A percentile compares a stretch with the other conserved stretches of the same genome.
phyloP scores from a whole-genome alignment of 2,329 filamentous ascomycete genomes.

The Hypoxylon sp. region DNA sequence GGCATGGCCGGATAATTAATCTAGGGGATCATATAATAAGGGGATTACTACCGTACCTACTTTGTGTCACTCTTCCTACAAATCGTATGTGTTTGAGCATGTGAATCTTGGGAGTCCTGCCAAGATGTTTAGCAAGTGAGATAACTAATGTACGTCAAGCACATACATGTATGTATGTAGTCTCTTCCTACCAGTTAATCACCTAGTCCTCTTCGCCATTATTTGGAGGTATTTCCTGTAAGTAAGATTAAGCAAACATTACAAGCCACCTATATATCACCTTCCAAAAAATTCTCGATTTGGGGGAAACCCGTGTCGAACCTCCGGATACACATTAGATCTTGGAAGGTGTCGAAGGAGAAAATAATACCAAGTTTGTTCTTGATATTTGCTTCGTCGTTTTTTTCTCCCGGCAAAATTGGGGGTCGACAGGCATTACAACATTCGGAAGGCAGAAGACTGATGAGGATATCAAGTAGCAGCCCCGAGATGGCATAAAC shows the following conservation, averaged over 20 bases:
- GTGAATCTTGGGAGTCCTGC: not conserved
- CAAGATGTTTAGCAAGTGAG: not conserved
- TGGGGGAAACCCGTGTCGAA: not conserved
- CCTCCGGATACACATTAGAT: not conserved
- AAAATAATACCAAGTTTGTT: conserved; percentile 1
- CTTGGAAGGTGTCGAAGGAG: not conserved
- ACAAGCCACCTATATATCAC: not conserved
- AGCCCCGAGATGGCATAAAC: not conserved
- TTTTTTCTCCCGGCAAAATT: conserved; percentile 18
- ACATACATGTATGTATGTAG: not conserved
- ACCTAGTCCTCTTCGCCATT: not conserved
- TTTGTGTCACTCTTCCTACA: not conserved
- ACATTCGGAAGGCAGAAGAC: conserved; percentile 4
- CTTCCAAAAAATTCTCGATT: conserved; percentile 6
- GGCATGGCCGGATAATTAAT: not conserved
- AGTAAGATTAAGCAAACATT: conserved; percentile 10
- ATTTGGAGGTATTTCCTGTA: not conserved
- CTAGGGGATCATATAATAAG: not conserved
- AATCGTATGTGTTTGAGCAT: not conserved
- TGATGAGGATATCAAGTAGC: conserved; percentile 10
- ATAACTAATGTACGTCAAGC: not conserved
- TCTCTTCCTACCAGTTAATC: not conserved
- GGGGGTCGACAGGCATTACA: conserved; percentile 12
- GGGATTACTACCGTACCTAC: not conserved
- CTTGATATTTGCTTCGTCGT: conserved; percentile 3